Base-by-base conservation (phyloP, 2,329 filamentous ascomycete species). In the Penicillium sp. region DNA sequence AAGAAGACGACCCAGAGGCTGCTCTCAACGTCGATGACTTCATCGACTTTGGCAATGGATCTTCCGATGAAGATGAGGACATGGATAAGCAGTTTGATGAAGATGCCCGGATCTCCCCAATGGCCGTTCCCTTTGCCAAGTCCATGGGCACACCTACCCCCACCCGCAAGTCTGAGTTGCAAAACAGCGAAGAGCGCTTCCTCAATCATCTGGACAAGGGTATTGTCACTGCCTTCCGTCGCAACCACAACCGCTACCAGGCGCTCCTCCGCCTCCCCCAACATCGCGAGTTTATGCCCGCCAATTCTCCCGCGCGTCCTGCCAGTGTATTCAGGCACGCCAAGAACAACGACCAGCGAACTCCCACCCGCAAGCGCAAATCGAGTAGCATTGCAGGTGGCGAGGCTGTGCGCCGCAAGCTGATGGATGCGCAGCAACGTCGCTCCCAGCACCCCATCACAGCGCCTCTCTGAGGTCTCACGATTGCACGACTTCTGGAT, bases 141-240 rank as follows among this genome's bases (percentile, higher is more conserved):
- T 36, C 58, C 30, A 60, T 63, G 44, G 66, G 69, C 16, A 73
- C 73, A 10, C 70, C 72, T 1, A 75, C 73, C 9, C 72, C 72
- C 4, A 73, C 61, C 30, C 72, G 73, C 14, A 61, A 60, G 36
- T 65, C 60, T 2, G 72, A 73, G n/a, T 53, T 63, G 22, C 66
- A 67, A 41, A 72, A 56, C 56, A 72, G 65, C 46, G 73, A 75
- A 3, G 77, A 84, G 58, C 79, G 81, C 26, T 80, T 88, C 52
- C 75, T 88, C n/a, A 80, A 81, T 51, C 86, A 88, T 62, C 84
- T 91, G 37, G 85, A 88, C 65, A 83, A 85, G 61, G 83, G 86
- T 54, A 84, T 88, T 14, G 89, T 94, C 35, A 88, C 88, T 36
- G 88, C 89, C 1, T 95, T 94, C 79, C 89, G 89, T 53, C 79